Conservation (phyloP, 345 rosid species). For the Microthlaspi erraticum region DNA sequence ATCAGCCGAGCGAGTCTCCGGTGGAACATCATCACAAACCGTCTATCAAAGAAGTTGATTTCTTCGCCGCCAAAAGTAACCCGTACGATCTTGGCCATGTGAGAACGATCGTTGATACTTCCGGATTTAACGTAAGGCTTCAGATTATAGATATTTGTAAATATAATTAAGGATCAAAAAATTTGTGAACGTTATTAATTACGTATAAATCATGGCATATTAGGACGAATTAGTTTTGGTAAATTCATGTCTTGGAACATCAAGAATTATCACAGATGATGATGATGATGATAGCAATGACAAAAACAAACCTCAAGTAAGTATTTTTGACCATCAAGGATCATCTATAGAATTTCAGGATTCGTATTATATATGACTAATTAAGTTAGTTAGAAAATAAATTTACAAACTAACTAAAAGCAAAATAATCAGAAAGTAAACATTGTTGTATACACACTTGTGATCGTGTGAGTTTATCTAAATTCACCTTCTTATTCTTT, state of each 20-base stretch:
- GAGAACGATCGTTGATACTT: slow-evolving; percentile 46
- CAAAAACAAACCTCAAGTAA: slow-evolving; percentile 54
- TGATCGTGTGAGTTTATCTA: slow-evolving; percentile 13
- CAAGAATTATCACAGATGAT: slow-evolving; percentile 18
- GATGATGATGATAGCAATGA: slow-evolving; percentile 36
- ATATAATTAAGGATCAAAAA: not conserved
- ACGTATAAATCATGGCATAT: slow-evolving; percentile 17
- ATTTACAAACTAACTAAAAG: not conserved
- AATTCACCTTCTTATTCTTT: not conserved
- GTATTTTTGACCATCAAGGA: slow-evolving; percentile 29
- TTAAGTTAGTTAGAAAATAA: not conserved
- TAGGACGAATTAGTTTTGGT: slow-evolving; percentile 68
- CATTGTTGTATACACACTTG: slow-evolving; percentile 14
- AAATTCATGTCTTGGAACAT: slow-evolving; percentile 51
- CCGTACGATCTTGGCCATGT: slow-evolving; percentile 44
- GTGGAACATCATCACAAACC: slow-evolving; percentile 38
- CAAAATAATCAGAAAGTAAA: not conserved
- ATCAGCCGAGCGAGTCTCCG: slow-evolving; percentile 27
- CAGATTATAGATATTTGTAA: not conserved
- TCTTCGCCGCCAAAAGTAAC: slow-evolving; percentile 60
- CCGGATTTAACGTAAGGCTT: slow-evolving; percentile 62
- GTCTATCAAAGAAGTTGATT: slow-evolving; percentile 75
- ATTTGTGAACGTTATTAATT: not conserved
- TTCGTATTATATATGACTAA: not conserved
- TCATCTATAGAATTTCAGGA: slow-evolving; percentile 1